Percentiles rank a stretch among this genome's conserved stretches.
These are phyloP conservation scores for Cladophialophora exuberans DNA, from an alignment of 2,329 filamentous ascomycete species.

Conservation along the genomic window DNA sequence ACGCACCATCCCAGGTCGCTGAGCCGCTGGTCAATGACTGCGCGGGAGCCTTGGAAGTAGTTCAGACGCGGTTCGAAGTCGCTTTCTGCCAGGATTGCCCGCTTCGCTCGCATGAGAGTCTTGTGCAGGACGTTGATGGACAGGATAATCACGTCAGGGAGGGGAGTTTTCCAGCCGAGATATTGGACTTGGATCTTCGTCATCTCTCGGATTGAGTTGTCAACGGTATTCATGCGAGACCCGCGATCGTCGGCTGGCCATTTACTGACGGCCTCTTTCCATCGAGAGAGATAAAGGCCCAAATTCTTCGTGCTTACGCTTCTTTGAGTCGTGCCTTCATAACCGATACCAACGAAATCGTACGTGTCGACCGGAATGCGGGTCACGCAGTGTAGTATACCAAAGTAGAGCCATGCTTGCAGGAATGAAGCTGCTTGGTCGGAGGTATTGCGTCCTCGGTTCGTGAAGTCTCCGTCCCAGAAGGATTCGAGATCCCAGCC, in stretches of 20 bases:
- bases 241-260: background rate
- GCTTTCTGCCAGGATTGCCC: background rate
- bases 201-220: background rate
- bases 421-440: slow-evolving; percentile 4
- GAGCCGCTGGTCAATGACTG: background rate
- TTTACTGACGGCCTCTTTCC: background rate
- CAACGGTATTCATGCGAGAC: background rate
- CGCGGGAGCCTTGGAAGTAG: background rate
- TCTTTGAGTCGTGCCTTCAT: background rate
- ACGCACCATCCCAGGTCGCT: background rate
- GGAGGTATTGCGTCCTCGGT: background rate
- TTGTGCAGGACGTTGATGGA: slow-evolving; percentile 1
- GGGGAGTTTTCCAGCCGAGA: slow-evolving; percentile 5
- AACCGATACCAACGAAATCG: background rate
- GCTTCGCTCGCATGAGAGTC: slow-evolving; percentile 2
- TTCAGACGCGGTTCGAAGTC: background rate
- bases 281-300: background rate
- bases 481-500: background rate
- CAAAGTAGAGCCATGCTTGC: slow-evolving; percentile 8
- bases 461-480: background rate
- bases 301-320: background rate
- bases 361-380: background rate
- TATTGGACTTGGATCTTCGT: background rate
- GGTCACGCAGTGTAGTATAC: background rate
- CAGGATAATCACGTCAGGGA: background rate